These are phyloP conservation scores for Moricandia arvensis DNA, from an alignment of 345 rosid species.

Conservation along the genomic window DNA sequence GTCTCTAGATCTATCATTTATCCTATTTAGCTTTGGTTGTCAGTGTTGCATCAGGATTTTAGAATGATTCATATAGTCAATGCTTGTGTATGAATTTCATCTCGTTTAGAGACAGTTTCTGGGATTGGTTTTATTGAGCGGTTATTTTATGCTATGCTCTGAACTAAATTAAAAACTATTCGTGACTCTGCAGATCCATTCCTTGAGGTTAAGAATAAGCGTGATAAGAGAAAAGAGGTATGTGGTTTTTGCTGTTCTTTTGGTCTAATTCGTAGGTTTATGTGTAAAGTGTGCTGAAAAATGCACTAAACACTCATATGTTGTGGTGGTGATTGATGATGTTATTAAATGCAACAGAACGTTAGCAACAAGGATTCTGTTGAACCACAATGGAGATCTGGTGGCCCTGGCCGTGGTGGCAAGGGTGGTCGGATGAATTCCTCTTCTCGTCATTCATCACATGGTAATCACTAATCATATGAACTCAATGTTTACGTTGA, in stretches of 20 bases:
- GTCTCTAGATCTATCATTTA: too few species aligned
- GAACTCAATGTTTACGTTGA: slow-evolving; percentile 6
- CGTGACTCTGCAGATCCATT: slow-evolving; percentile 65
- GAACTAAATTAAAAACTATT: slow-evolving; percentile 23
- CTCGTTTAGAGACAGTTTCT: neutral
- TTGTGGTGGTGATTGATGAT: slow-evolving; percentile 14
- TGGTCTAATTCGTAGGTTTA: neutral
- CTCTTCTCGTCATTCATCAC: slow-evolving; percentile 49
- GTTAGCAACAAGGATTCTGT: slow-evolving; percentile 59
- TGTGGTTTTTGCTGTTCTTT: slow-evolving; percentile 1
- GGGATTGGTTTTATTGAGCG: neutral
- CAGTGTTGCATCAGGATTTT: neutral
- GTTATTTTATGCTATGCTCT: slow-evolving; percentile 3
- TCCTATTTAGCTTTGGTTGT: too few species aligned
- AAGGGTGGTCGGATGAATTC: slow-evolving; percentile 58
- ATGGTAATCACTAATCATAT: slow-evolving; percentile 47
- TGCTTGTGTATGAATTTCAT: neutral
- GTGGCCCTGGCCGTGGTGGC: slow-evolving; percentile 58
- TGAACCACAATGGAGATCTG: slow-evolving; percentile 71
- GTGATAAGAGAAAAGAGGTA: slow-evolving; percentile 85
- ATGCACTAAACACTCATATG: neutral
- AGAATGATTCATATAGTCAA: neutral
- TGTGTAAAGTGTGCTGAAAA: slow-evolving; percentile 10
- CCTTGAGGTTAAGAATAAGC: slow-evolving; percentile 82
- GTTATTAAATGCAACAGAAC: slow-evolving; percentile 44